These are phyloP conservation scores for Keqinozyma sinolaborantium DNA, from an alignment of 1,139 yeast genomes.

Conservation along the genomic window DNA sequence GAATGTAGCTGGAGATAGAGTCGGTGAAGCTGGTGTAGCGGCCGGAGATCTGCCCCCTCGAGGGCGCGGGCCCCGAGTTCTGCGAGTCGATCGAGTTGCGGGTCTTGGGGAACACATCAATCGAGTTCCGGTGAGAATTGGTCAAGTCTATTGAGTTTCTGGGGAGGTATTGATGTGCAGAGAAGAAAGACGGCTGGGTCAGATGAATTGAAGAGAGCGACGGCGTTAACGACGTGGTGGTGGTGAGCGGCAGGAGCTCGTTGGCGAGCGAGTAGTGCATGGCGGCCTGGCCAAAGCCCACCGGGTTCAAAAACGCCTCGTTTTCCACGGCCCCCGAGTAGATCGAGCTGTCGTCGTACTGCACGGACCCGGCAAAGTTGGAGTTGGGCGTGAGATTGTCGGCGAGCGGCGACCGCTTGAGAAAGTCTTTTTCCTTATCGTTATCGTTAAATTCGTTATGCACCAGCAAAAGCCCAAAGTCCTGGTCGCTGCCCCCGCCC, in stretches of 20 bases:
- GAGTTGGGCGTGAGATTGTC: constrained; percentile 8
- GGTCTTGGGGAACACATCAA: constrained; percentile 27
- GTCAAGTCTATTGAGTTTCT: constrained; percentile 39
- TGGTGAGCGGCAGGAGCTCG: constrained; percentile 43
- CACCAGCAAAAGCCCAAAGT: too few relatives aligned
- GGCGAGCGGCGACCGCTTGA: constrained; percentile 6
- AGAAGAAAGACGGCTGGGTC: constrained; percentile 43
- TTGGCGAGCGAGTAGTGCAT: constrained; percentile 7
- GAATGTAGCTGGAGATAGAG: constrained; percentile 40
- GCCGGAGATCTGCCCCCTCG: constrained; percentile 10
- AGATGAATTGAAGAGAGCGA: constrained; percentile 41
- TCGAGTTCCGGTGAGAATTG: constrained; percentile 30
- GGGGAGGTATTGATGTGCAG: constrained; percentile 41
- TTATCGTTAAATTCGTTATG: too few relatives aligned
- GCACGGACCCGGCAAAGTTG: constrained; percentile 3
- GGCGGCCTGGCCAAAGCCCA: constrained; percentile 4
- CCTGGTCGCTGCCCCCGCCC: not conserved
- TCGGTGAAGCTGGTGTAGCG: constrained; percentile 35
- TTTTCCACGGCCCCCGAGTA: constrained; percentile 9
- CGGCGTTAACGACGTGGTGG: constrained; percentile 44
- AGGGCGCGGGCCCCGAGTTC: constrained; percentile 9
- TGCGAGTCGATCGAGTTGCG: constrained; percentile 25
- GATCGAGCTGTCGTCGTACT: constrained; percentile 12
- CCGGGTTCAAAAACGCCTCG: constrained; percentile 6
- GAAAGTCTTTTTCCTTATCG: constrained; percentile 1